These are phyloP conservation scores for Diutina neorugosa DNA, from an alignment of 1,139 yeast species.

Conservation along the genomic window DNA sequence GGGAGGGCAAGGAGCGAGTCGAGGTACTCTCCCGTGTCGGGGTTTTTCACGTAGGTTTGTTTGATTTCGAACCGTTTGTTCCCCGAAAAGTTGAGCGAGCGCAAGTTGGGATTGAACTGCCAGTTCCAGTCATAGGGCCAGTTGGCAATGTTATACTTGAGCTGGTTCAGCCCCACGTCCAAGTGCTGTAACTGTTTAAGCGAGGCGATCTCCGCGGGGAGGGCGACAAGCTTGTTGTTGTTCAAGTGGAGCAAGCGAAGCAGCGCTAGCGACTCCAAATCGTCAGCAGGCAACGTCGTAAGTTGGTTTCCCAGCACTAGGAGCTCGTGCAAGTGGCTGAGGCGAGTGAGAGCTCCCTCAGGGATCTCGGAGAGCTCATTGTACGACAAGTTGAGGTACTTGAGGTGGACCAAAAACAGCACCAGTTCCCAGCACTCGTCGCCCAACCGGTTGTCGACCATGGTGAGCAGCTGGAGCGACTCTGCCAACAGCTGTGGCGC, in stretches of 20 bases:
- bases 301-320: slow-evolving; percentile 78
- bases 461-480: slow-evolving; percentile 43
- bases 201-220: slow-evolving; percentile 83
- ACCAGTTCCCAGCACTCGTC: slow-evolving; percentile 70
- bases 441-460: slow-evolving; percentile 68
- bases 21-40: slow-evolving; percentile 39
- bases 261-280: slow-evolving; percentile 48
- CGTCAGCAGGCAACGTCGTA: slow-evolving; percentile 75
- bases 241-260: slow-evolving; percentile 60
- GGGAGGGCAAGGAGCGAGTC: slow-evolving; percentile 72
- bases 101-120: slow-evolving; percentile 72
- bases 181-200: slow-evolving; percentile 52
- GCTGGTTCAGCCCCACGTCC: slow-evolving; percentile 85
- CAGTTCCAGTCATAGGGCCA: slow-evolving; percentile 98
- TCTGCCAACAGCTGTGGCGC: slow-evolving; percentile 25
- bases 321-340: slow-evolving; percentile 50
- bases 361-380: slow-evolving; percentile 80
- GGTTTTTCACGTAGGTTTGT: slow-evolving; percentile 39
- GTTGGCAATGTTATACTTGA: slow-evolving; percentile 85
- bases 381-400: slow-evolving; percentile 63
- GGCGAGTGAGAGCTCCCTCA: slow-evolving; percentile 49
- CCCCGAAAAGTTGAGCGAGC: slow-evolving; percentile 81
- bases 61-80: slow-evolving; percentile 84
- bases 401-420: slow-evolving; percentile 46
- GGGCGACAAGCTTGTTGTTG: slow-evolving; percentile 72